Evolutionary conservation across 2,329 filamentous ascomycete genomes (phyloP).

Genomic region (Fusarium tjaetaba): DNA sequence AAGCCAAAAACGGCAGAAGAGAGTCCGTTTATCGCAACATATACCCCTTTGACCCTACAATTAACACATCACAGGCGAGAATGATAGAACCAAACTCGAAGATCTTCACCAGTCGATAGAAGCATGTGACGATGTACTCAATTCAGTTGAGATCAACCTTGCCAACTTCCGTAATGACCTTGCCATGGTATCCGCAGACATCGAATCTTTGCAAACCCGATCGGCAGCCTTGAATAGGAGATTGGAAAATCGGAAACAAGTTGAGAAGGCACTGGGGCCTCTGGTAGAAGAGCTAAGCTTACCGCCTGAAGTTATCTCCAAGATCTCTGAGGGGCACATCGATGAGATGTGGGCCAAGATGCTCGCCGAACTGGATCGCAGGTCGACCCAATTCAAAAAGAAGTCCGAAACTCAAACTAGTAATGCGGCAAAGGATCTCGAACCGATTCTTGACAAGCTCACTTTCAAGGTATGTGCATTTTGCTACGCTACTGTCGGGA

Average conservation of each 20-base stretch:
- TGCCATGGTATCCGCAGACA: conserved; percentile 91
- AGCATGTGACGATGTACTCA: conserved; percentile 92
- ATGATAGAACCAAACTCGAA: conserved; percentile 85
- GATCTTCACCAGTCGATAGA: conserved; percentile 89
- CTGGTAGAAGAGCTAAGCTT: conserved; percentile 93
- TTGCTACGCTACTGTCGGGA: neutral
- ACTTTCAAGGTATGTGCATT: conserved; percentile 72
- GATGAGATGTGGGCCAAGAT: conserved; percentile 90
- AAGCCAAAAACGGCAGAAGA: conserved; percentile 74
- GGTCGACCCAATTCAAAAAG: conserved; percentile 76
- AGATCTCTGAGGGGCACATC: conserved; percentile 87
- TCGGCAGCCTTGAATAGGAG: conserved; percentile 85
- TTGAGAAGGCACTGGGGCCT: conserved; percentile 87
- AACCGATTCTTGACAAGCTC: conserved; percentile 85
- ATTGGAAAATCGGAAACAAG: conserved; percentile 86
- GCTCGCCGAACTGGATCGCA: conserved; percentile 84
- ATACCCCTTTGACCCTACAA: neutral
- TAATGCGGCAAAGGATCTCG: conserved; percentile 84
- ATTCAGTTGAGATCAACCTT: conserved; percentile 91
- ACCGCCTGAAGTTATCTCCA: conserved; percentile 82
- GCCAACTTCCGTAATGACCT: conserved; percentile 94
- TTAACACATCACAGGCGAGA: conserved; percentile 66
- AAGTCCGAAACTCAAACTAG: conserved; percentile 69
- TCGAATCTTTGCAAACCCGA: conserved; percentile 89
- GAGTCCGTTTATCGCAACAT: conserved; percentile 62